Evolutionary conservation across 345 rosid genomes (phyloP), one percentile per base, ranked within the genome.

Genomic region (Bruguiera sexangula): DNA sequence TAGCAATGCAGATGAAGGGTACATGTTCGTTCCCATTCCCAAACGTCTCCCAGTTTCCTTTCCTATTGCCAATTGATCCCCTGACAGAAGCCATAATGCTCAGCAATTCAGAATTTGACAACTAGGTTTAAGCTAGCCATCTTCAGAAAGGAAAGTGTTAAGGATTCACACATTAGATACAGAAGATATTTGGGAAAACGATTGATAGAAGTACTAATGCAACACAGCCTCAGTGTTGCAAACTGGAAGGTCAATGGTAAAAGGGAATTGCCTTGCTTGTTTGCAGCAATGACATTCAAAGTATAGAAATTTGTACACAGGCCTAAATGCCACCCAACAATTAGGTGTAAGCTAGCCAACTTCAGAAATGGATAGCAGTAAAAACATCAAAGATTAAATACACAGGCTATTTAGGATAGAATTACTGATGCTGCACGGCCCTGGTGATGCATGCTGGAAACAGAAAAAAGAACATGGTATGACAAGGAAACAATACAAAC

Each of bases 11-110:
- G 99, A 92, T 26, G 99, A 86, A 60, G 99, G 98, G 72, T 92
- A 95, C 99, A 95, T 95, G 87, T 95, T 95, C 55, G 99, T 95
- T 71, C 99, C 99, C 99, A 95, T 92, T 60, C 99, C 99, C 80
- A 95, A 73, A 70, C 99, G 92, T 4, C 98, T 96, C 39, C 98
- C 99, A 2, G 97, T 95, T 82, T 95, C 99, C 82, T 92, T 95
- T 65, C 91, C 99, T 31, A 95, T 95, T 58, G 98, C 99, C 79
- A 95, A 81, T 82, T 95, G 99, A 82, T 95, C 99, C 54, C 98
- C 99, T 95, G 73, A 64, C 36, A 76, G 63, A 75, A 63, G 52
- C 55, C 54, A 75, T 36, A 67, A 66, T n/a, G n/a, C 31, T 79
- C 60, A 76, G 69, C 56, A 71, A 73, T 9, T 46, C 20, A 56